Conservation (phyloP, 2,329 filamentous ascomycete species). For the Xylariaceae sp. region DNA sequence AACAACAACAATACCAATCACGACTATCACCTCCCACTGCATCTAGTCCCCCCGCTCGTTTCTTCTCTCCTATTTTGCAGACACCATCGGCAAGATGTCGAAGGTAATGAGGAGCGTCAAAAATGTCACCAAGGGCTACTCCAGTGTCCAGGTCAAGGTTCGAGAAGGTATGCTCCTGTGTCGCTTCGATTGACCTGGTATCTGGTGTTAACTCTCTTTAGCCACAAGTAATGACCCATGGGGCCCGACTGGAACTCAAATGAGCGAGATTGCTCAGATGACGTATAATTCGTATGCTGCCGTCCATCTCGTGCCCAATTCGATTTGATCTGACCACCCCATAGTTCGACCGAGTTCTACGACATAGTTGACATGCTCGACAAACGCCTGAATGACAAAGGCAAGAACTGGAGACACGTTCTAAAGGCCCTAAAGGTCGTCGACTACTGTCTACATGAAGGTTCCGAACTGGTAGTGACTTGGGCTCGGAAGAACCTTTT, state of each 20-base stretch:
- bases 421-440: slow-evolving; percentile 96
- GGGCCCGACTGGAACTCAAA: slow-evolving; percentile 95
- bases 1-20: background rate
- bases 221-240: slow-evolving; percentile 98
- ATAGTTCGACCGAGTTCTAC: slow-evolving; percentile 91
- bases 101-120: slow-evolving; percentile 97
- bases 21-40: slow-evolving; percentile 4
- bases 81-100: slow-evolving; percentile 63
- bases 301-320: background rate
- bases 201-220: slow-evolving; percentile 41
- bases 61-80: slow-evolving; percentile 9
- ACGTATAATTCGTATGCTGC: slow-evolving; percentile 86
- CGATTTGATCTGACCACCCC: slow-evolving; percentile 20
- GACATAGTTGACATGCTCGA: slow-evolving; percentile 99
- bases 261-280: slow-evolving; percentile 97
- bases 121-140: slow-evolving; percentile 99
- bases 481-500: slow-evolving; percentile 98
- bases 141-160: slow-evolving; percentile 93
- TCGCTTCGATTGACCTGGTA: slow-evolving; percentile 1
- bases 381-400: slow-evolving; percentile 97
- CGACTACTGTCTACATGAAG: slow-evolving; percentile 96
- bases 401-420: slow-evolving; percentile 99
- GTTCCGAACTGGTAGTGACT: slow-evolving; percentile 91
- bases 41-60: slow-evolving; percentile 6
- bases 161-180: slow-evolving; percentile 68